Base-by-base conservation (phyloP, 2,329 filamentous ascomycete species). In the Neofusicoccum parvum region DNA sequence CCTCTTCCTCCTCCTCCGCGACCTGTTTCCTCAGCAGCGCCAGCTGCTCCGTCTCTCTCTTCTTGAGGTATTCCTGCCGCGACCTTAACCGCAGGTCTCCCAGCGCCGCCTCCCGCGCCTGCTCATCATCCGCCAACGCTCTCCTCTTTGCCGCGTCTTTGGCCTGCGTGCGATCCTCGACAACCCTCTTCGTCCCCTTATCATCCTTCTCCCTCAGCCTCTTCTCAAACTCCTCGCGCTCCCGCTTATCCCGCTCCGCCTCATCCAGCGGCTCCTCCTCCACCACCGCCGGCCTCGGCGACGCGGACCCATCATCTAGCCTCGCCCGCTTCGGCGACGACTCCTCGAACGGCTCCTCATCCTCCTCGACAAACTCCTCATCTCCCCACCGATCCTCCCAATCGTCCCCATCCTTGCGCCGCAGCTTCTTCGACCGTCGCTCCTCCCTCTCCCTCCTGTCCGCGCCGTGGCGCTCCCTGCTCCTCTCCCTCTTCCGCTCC, bases 1-100 rank as follows among this genome's bases (percentile, higher is more conserved):
- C 94, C 23, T 90, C 82, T 58, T 82, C 88, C 1, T 89, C 89
- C 76, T 99, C 95, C 71, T 98, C 94, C 0, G 88, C 88, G 2
- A 99, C 95, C 74, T 98, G 94, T 72, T 91, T 92, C 37, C 94
- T 87, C 58, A 99, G 80, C n/a, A 99, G 80, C 0, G 92, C 92
- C 15, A 99, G 80, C 67, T 92, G 88, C 77, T 98, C 92, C 0
- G 90, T 83, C 75, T 97, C 94, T 68, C 95, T 87, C 82, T 99
- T 98, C 78, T 93, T 92, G 36, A 99, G 83, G 74, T 99, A 99
- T 70, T 95, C 90, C 74, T 97, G 94, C 67, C 95, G 87, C 3
- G 94, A 96, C 37, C 92, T 87, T 73, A 95, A 84, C 48, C 95
- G 86, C 17, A 97, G 79, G 67, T 96, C 93, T 2, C 89, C 88